Base-by-base conservation (phyloP, 2,329 filamentous ascomycete species). In the Colletotrichum horii region DNA sequence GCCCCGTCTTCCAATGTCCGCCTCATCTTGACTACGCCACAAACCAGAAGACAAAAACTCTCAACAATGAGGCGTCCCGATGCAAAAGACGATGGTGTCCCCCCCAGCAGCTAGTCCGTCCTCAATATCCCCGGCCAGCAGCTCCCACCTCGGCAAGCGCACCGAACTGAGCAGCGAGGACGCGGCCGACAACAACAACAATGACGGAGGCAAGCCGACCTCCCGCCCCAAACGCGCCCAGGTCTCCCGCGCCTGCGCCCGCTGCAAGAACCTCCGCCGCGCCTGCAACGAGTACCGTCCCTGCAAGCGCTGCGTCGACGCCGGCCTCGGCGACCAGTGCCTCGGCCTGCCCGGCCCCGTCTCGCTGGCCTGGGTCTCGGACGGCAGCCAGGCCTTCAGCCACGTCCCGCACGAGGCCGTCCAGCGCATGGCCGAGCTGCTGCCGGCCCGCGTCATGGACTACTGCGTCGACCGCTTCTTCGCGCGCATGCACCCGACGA, bases 271-370 rank as follows among this genome's bases (percentile, higher is more conserved):
- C 22, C 81, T 87, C 15, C 84, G 86, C 34, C 82, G 86, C 36
- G 86, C 85, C 1, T 88, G 87, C 78, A 87, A 83, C 79, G 86
- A 88, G 78, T 83, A 82, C 65, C 80, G 87, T 58, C 87, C 87
- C 14, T 88, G 87, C 79, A 82, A 82, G 68, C 80, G 87, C 67
- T 88, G 87, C 79, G 77, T 84, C 72, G 83, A 84, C 48, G 84
- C 85, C 16, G 87, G 86, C n/a, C 78, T 87, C 15, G 83, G 78
- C 6, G 82, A 85, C 19, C 82, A 86, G 55, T 88, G 86, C 66
- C 76, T 80, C 52, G 77, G 79, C 32, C 68, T 77, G 56, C 72
- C 75, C 28, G 77, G 75, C 22, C 72, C 75, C 26, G 34, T 75
- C 38, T 62, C 72, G 22, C 68, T 79, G 58, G 77, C 77, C 61